phyloP scores from a whole-genome alignment of 2,329 filamentous ascomycete genomes.

The Botrytis medusae region DNA sequence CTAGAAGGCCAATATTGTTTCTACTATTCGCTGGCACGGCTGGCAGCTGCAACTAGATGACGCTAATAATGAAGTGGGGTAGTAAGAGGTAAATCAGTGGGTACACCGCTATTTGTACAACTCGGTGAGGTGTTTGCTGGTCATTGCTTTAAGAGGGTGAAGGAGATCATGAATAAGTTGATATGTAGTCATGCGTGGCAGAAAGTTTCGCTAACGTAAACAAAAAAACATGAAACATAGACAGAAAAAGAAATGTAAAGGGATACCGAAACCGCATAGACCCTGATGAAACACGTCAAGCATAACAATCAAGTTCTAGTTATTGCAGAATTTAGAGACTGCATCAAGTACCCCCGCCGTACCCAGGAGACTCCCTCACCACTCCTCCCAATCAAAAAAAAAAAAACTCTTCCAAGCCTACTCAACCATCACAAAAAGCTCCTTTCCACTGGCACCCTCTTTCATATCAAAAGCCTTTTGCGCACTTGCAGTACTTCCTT shows the following conservation, averaged over 20 bases:
- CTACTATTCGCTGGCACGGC: background rate
- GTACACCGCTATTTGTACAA: background rate
- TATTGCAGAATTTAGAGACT: background rate
- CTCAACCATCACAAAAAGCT: conserved; percentile 26
- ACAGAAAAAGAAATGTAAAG: background rate
- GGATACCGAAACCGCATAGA: background rate
- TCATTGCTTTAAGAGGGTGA: background rate
- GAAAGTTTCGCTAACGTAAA: background rate
- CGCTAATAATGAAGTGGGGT: background rate
- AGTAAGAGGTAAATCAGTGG: background rate
- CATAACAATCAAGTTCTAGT: background rate
- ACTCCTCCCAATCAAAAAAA: background rate
- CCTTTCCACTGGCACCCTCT: conserved; percentile 30
- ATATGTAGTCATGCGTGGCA: background rate
- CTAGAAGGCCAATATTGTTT: background rate
- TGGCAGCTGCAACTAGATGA: background rate
- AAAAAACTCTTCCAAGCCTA: background rate
- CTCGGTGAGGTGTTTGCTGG: background rate
- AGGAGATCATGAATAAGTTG: background rate
- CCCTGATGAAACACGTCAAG: background rate
- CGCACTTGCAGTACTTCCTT: conserved; percentile 23
- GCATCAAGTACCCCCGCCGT: too few species aligned
- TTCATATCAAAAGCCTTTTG: conserved; percentile 25
- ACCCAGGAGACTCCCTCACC: background rate
- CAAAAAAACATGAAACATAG: background rate